These are phyloP conservation scores for Narthecium ossifragum DNA, from an alignment of 106 monocot genomes.

Conservation along the genomic window DNA sequence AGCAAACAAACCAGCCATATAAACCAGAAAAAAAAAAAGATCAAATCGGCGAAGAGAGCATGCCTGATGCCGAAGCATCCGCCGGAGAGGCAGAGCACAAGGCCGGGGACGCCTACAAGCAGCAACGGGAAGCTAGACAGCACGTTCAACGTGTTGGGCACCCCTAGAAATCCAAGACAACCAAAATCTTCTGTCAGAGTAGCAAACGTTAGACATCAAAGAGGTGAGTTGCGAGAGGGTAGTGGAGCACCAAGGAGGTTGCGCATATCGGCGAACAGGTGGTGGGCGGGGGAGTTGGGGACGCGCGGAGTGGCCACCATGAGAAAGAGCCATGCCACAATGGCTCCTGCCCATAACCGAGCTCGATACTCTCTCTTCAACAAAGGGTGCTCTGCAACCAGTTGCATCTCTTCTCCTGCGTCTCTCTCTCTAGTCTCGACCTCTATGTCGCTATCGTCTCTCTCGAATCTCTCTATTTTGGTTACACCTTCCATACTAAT, in stretches of 20 bases:
- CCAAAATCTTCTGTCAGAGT: too few relatives aligned
- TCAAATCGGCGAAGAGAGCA: not conserved
- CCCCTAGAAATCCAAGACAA: conserved; percentile 27
- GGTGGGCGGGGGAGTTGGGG: conserved; percentile 56
- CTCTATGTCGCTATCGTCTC: too few relatives aligned
- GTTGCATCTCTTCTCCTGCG: too few relatives aligned
- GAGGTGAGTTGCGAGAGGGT: too few relatives aligned
- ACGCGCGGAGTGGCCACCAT: conserved; percentile 50
- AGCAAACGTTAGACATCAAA: too few relatives aligned
- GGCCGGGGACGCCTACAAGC: conserved; percentile 64
- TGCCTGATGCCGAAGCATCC: conserved; percentile 72
- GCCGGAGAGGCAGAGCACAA: conserved; percentile 72
- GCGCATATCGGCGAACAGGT: conserved; percentile 90
- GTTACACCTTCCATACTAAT: too few relatives aligned
- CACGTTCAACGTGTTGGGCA: conserved; percentile 91
- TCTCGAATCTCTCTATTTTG: too few relatives aligned
- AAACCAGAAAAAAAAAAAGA: not conserved
- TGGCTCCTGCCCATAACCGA: conserved; percentile 4
- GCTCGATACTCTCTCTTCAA: conserved; percentile 30
- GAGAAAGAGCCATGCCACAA: conserved; percentile 30
- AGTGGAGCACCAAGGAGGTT: conserved; percentile 57
- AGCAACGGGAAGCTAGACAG: conserved; percentile 74
- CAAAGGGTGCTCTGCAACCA: conserved; percentile 2
- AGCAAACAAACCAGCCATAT: not conserved
- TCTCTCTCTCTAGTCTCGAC: too few relatives aligned